Base-by-base conservation (phyloP, 2,329 filamentous ascomycete genomes). In the Diaporthe sp. region DNA sequence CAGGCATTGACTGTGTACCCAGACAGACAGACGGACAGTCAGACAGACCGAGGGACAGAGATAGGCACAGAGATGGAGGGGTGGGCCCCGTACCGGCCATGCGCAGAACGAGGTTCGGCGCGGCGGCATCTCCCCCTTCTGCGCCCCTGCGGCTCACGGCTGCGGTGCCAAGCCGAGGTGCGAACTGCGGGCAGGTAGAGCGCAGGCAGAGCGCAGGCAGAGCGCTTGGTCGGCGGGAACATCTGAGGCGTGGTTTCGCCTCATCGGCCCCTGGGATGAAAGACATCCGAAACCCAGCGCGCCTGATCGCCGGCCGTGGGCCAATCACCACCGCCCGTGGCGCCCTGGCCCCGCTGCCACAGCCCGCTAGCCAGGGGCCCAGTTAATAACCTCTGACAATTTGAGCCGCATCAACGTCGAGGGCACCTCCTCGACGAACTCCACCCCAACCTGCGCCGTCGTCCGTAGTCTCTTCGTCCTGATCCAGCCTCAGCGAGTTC, bases 251-350 rank as follows among this genome's bases (percentile, higher is more conserved):
- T 81, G 78, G 82, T 83, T 81, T 83, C 80, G 82, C 83, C 79
- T 85, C 84, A 85, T 83, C 84, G 81, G 73, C 78, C 81, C 79
- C 78, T 81, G 75, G 78, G 75, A 72, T 55, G 53, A 62, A 74
- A 34, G 69, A 28, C 79, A 81, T 79, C 75, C 84, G 84, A 86
- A 85, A 86, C 85, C 77, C 78, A 78, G 75, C 75, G 77, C 81
- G 82, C 81, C 79, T 83, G 81, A 82, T 80, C 79, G 80, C 75
- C 80, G 31, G 73, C 73, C 68, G 34, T 74, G 12, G 19, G 4
- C 37, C 31, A 42, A n/a, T 73, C 58, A 68, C n/a, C 69, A 51
- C 9, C 49, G 13, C 31, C 31, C 19, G 4, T 10, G 17, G 19
- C 46, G n/a, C 46, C 22, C 28, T 75, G 34, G 74, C 39, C 59